Base-by-base conservation (phyloP, 495 filamentous ascomycete species). In the Chaetomium cochliodes region DNA sequence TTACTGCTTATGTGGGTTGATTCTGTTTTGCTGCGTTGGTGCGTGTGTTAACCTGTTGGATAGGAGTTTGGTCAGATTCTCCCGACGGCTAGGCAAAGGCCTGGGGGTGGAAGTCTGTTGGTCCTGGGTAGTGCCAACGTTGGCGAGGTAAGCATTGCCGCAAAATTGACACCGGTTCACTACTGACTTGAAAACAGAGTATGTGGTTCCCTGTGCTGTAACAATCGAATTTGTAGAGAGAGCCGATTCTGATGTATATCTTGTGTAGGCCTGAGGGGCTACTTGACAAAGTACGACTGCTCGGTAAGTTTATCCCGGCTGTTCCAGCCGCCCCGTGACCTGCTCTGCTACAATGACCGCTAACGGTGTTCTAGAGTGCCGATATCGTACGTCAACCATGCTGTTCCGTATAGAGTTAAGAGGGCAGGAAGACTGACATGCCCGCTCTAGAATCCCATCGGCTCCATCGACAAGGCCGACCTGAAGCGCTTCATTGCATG, bases 401-500 rank as follows among this genome's bases (percentile, higher is more conserved):
- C 80, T 69, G 80, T 25, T 8, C 6, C 76, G 28, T 81, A 75
- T 23, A 84, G 49, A 11, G 42, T 0, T 18, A 18, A 33, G 25
- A 2, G 6, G 23, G 33, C 8, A 37, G 25, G 20, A 59, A 16
- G 6, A 20, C 22, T 66, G 87, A 89, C 65, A 81, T 7, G 0
- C 7, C 18, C 33, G 8, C 28, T 7, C 51, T 44, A 61, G 58
- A 90, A 90, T 67, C 89, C 89, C 12, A 90, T 93, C 47, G 90
- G 90, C 3, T 84, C 84, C 3, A 88, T 91, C 61, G 81, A 79
- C 69, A 92, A 90, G 73, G 68, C 82, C 7, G 93, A 96, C 67
- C 76, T 96, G 4, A 93, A 90, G 70, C 75, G 81, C 5, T 94
- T 96, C 81, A 91, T 93, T 52, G 76, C 76, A 13, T 94, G 86